Conservation (phyloP, 495 filamentous ascomycete species). For the Aspergillus campestris region DNA sequence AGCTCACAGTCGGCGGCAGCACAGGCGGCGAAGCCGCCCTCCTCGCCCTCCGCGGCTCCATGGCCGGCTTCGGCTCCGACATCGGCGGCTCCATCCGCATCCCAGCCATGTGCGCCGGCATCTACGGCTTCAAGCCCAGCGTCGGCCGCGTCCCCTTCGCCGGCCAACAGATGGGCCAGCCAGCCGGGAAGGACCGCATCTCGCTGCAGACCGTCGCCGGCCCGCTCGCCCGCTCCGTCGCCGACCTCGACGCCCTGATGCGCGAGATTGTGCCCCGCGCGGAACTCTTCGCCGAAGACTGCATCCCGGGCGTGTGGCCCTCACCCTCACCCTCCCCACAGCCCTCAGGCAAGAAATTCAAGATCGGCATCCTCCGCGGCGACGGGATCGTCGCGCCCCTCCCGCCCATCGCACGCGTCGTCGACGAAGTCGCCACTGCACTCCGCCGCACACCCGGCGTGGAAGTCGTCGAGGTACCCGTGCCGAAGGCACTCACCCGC, state of each 20-base stretch:
- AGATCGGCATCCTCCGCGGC: constrained; percentile 46
- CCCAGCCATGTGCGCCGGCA: constrained; percentile 49
- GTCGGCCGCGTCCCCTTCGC: constrained; percentile 46
- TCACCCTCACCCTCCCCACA: constrained; percentile 4
- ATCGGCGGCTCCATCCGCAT: constrained; percentile 57
- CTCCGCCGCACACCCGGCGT: constrained; percentile 38
- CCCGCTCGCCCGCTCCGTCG: constrained; percentile 36
- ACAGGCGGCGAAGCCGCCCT: constrained; percentile 62
- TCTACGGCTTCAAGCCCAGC: constrained; percentile 54
- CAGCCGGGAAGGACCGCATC: constrained; percentile 29
- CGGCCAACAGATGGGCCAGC: constrained; percentile 37
- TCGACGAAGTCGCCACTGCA: constrained; percentile 41
- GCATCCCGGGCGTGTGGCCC: constrained; percentile 43
- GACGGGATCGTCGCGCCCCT: constrained; percentile 52
- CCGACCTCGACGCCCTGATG: constrained; percentile 41
- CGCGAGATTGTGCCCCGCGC: constrained; percentile 40
- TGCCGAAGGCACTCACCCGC: constrained; percentile 37
- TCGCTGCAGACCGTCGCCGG: constrained; percentile 43
- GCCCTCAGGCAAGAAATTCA: constrained; percentile 21
- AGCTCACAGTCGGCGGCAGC: constrained; percentile 51
- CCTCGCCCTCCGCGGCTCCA: constrained; percentile 50
- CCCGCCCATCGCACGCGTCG: constrained; percentile 45
- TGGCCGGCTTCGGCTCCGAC: constrained; percentile 60
- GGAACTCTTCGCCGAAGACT: constrained; percentile 41
- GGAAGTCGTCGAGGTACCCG: constrained; percentile 45